phyloP scores from a whole-genome alignment of 805 yeast genomes.

The Lipomyces sp. region DNA sequence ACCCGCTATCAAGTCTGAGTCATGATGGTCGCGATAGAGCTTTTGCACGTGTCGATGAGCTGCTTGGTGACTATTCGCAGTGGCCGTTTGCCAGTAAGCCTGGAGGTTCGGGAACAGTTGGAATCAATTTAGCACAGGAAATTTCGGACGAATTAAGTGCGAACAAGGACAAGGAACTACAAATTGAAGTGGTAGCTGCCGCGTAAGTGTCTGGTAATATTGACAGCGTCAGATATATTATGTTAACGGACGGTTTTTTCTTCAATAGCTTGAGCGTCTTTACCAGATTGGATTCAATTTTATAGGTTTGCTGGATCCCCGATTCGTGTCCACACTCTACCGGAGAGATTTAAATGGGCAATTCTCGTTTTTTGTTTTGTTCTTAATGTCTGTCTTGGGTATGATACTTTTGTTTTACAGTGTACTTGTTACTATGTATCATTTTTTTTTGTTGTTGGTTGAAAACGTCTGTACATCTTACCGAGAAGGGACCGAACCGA shows the following conservation, averaged over 20 bases:
- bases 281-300: slow-evolving; percentile 87
- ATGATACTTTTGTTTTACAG: neutral
- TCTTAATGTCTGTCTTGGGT: neutral
- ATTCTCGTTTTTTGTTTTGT: neutral
- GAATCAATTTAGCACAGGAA: slow-evolving; percentile 65
- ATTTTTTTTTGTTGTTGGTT: neutral
- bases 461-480: neutral
- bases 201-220: slow-evolving; percentile 49
- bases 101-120: slow-evolving; percentile 57
- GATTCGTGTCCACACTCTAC: neutral
- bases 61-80: slow-evolving; percentile 78
- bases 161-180: slow-evolving; percentile 60
- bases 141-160: slow-evolving; percentile 53
- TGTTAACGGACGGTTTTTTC: neutral
- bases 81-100: slow-evolving; percentile 74
- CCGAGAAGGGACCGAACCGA: neutral
- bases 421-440: neutral
- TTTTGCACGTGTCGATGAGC: slow-evolving; percentile 90
- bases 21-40: slow-evolving; percentile 93
- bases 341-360: neutral
- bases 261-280: slow-evolving; percentile 56
- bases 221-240: neutral
- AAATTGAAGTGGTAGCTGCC: slow-evolving; percentile 89
- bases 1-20: slow-evolving; percentile 69
- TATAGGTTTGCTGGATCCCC: slow-evolving; percentile 48